Evolutionary conservation across 1,284 basidiomycete species (phyloP), one percentile per base, ranked within the genome.

Genomic region (Leccinum angustisporum): DNA sequence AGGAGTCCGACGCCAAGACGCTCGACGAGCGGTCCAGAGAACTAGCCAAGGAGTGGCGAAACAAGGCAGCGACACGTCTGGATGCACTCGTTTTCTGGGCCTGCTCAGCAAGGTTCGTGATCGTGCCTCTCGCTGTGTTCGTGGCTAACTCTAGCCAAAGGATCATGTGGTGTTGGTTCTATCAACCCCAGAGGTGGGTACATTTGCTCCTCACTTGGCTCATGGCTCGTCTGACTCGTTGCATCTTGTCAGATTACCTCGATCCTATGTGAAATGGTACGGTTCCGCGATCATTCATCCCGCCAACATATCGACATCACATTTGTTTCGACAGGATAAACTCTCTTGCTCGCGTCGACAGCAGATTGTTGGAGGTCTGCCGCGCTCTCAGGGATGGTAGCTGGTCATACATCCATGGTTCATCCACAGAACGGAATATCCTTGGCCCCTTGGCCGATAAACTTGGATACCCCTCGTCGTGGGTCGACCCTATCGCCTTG

Each of bases 91-190:
- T 88, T 7, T 92, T 92, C 67, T 92, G 88, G 88, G 82, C 82
- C 10, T 86, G 85, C 65, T 89, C 87, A 65, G 85, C 88, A 46
- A 85, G 90, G 90, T 90, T 60, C 25, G 80, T 74, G 57, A 56
- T 50, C 27, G 25, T 60, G 8, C 55, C 46, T 36, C 21, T 7
- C 25, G 21, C 31, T 2, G 46, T 61, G 13, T 54, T 31, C 54
- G 14, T 10, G 14, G 40, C 60, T 61, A 46, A 10, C 48, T 61
- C 62, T 16, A 38, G 63, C 10, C 55, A 60, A 65, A 91, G 90
- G 68, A 91, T 92, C 58, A 91, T 92, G 89, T 92, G 89, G 90
- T 91, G 89, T 69, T 92, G 88, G 73, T 87, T 90, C 72, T 92
- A 92, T 68, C 78, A 85, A 67, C 88, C 89, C 5, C 77, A 84